phyloP scores from a whole-genome alignment of 306 rosid species.

The Senna siamea region DNA sequence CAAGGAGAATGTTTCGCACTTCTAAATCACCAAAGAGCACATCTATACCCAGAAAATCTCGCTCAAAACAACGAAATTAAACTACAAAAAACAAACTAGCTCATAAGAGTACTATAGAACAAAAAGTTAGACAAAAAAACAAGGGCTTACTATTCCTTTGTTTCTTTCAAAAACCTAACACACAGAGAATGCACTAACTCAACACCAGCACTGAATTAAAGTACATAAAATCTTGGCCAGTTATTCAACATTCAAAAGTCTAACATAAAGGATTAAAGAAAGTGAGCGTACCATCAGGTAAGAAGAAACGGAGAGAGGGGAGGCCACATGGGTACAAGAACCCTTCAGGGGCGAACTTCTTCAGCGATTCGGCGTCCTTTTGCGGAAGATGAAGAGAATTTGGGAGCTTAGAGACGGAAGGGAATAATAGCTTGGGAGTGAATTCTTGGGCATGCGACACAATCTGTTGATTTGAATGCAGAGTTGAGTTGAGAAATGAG shows the following conservation, averaged over 20 bases:
- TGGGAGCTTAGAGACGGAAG: conserved; percentile 56
- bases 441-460: conserved; percentile 48
- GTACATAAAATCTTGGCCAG: no score
- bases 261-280: background rate
- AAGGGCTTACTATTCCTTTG: background rate
- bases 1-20: no score
- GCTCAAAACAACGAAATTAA: background rate
- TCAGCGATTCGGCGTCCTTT: conserved; percentile 58
- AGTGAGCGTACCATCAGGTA: conserved; percentile 70
- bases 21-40: background rate
- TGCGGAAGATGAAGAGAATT: conserved; percentile 52
- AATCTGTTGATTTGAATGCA: conserved; percentile 34
- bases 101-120: background rate
- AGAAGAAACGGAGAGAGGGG: conserved; percentile 76
- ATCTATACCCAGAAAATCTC: background rate
- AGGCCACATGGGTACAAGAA: conserved; percentile 75
- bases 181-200: background rate
- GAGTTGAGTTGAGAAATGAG: conserved; percentile 45
- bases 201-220: background rate
- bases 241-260: no score
- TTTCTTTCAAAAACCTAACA: background rate
- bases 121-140: background rate
- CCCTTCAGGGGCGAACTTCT: conserved; percentile 48
- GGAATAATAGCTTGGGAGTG: conserved; percentile 60
- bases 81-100: background rate